Evolutionary conservation across 352 stramenopile species (phyloP), one percentile per base, ranked within the genome.

Genomic region (Pythium chondricola): DNA sequence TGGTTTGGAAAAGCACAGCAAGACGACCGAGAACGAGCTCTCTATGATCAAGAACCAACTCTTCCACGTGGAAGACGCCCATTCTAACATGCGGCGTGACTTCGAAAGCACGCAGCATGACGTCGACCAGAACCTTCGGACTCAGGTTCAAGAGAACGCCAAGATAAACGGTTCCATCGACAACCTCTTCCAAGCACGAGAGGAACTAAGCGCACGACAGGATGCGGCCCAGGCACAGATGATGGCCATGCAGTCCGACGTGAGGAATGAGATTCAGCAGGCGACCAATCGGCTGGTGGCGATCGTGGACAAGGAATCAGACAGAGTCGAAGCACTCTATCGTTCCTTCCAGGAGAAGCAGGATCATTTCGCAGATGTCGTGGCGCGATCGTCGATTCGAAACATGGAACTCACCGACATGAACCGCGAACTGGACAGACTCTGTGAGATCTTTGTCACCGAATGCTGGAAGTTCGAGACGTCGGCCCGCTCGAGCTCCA

Each of bases 391-490:
- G 0, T 89, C 79, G 13, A 83, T 89, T 31, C 76, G 81, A 13
- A 93, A 93, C 36, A 90, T 93, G 81, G 73, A 87, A 50, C 46
- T 93, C 9, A 38, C 65, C 0, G 78, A 85, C 43, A 74, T 93
- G 59, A 93, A 85, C 46, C 78, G 77, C 14, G 81, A 93, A 49
- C 76, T 93, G 26, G 81, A 90, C 48, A 68, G 72, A 13, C 56
- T 93, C 13, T 85, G 78, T 31, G 81, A 93, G 56, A 83, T 64
- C n/a, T 71, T 93, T 18, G 75, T 93, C 38, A 69, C 58, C 2
- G 81, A 93, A 49, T 93, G 81, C 67, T 93, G 81, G 79, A 90
- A 93, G 48, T 93, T 93, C 48, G 81, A 93, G 58, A 93, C 65
- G 10, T 93, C 81, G 1, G 74, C 78, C 13, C 63, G 76, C n/a